Percentiles rank a stretch among this genome's conserved stretches.
Evolutionary conservation across 176 grass and related monocot genomes (phyloP).

Genomic region (Phoenix roebelenii): DNA sequence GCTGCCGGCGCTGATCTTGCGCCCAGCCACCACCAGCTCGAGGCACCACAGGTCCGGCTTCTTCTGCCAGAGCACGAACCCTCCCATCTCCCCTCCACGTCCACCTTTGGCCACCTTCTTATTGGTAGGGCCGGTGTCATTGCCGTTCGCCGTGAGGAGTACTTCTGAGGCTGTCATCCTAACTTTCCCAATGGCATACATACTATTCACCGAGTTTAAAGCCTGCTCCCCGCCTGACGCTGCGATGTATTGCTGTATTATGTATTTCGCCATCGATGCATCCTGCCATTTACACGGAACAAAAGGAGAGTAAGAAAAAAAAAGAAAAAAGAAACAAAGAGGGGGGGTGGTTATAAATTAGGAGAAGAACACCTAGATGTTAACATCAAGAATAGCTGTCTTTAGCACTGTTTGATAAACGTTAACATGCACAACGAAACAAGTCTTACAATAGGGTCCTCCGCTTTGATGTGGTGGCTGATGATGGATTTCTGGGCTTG

Average conservation of each 20-base stretch:
- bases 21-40: conserved; percentile 92
- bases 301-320: not conserved
- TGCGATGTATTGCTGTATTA: conserved; percentile 95
- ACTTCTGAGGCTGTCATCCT: conserved; percentile 79
- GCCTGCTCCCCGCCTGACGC: conserved; percentile 91
- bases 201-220: conserved; percentile 66
- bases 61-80: conserved; percentile 99
- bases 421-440: not conserved
- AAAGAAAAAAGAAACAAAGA: too few relatives aligned
- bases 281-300: conserved; percentile 33
- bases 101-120: too few relatives aligned
- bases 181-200: conserved; percentile 94
- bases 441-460: conserved; percentile 60
- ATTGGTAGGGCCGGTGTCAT: not conserved
- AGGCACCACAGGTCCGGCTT: conserved; percentile 94
- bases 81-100: conserved; percentile 61
- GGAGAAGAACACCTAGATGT: not conserved
- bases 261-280: conserved; percentile 86
- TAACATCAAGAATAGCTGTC: too few relatives aligned
- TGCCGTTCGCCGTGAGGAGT: conserved; percentile 35
- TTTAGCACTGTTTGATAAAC: too few relatives aligned
- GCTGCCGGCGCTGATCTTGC: conserved; percentile 98
- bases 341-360: not conserved
- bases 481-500: conserved; percentile 55
- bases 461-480: conserved; percentile 49